Evolutionary conservation across 306 rosid species (phyloP).

Genomic region (Rosa persica): DNA sequence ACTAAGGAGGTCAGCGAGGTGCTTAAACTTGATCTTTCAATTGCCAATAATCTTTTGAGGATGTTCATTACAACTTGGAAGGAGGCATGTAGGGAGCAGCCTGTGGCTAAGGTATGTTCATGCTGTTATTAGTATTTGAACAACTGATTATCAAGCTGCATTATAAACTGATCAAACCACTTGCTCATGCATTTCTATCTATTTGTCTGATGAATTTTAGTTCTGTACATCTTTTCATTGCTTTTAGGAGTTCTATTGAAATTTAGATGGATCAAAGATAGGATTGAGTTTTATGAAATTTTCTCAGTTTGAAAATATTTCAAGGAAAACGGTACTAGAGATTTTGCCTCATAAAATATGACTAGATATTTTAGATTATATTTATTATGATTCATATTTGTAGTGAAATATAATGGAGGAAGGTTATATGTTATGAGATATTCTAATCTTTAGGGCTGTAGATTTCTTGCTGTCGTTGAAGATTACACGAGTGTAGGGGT

Average conservation of each 20-base stretch:
- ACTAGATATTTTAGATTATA: not conserved
- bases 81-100: constrained; percentile 56
- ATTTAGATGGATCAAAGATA: not conserved
- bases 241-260: not conserved
- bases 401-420: not conserved
- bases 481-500: too few relatives aligned
- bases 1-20: constrained; percentile 13
- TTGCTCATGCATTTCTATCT: not conserved
- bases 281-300: not conserved
- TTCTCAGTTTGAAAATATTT: not conserved
- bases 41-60: constrained; percentile 45
- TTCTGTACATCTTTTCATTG: not conserved
- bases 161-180: not conserved
- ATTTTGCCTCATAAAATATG: not conserved
- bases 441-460: too few relatives aligned
- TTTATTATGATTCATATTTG: not conserved
- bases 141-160: not conserved
- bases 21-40: constrained; percentile 34
- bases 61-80: constrained; percentile 78
- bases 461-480: too few relatives aligned
- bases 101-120: constrained; percentile 54
- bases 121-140: constrained; percentile 8
- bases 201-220: not conserved
- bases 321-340: not conserved
- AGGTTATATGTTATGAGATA: not conserved